Conservation (phyloP, 306 rosid genomes). For the Oemleria cerasiformis region DNA sequence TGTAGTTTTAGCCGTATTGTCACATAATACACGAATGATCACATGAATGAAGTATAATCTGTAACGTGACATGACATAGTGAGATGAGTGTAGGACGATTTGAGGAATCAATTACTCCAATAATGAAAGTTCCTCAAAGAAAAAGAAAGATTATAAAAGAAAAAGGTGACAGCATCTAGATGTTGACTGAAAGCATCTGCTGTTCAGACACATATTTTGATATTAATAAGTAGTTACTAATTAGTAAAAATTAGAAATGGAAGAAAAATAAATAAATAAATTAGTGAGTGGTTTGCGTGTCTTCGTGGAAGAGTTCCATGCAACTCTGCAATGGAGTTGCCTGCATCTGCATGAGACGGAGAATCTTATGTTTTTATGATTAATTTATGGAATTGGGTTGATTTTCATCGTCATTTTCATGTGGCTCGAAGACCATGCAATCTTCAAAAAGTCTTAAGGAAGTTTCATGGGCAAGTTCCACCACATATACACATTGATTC, state of each 20-base stretch:
- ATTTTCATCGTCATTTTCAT: not conserved
- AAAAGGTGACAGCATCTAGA: not conserved
- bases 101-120: not conserved
- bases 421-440: conserved; percentile 6
- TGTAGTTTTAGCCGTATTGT: not conserved
- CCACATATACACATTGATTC: not conserved
- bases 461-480: not conserved
- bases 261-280: not conserved
- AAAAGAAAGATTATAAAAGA: not conserved
- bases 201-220: no score
- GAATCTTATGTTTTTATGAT: not conserved
- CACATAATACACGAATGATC: no score
- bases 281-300: not conserved
- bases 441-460: not conserved
- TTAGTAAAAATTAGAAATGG: no score
- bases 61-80: not conserved
- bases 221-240: no score
- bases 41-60: not conserved
- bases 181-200: not conserved
- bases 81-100: no score
- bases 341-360: not conserved
- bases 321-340: not conserved
- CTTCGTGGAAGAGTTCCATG: not conserved
- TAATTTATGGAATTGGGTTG: not conserved
- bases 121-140: not conserved